Evolutionary conservation across 1,284 basidiomycete genomes (phyloP), one percentile per base, ranked within the genome.

Genomic region (Irpex rosettiformis): DNA sequence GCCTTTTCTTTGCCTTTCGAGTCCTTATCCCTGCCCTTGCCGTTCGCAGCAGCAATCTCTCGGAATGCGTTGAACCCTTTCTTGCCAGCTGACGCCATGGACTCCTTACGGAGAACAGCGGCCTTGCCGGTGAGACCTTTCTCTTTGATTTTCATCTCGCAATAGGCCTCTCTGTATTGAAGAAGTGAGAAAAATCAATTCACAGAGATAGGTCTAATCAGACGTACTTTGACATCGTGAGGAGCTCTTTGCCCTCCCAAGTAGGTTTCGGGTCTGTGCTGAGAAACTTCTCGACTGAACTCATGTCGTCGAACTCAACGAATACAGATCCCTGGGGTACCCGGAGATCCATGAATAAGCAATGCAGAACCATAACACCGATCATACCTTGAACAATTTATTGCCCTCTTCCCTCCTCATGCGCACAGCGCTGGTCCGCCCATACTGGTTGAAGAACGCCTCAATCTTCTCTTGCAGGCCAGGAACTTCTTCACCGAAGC

Each of bases 81-180:
- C 29, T 78, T 76, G 52, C 75, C 74, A 11, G 79, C 74, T 54
- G 75, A 74, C 10, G 79, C 74, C 53, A 83, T 78, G 33, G 75
- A 72, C 37, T 86, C 81, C 61, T 81, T 81, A 62, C 82, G 80
- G 63, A 79, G 72, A 49, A 76, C 75, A 24, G 84, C 86, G 27
- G 79, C 83, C 70, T 84, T 88, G 59, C 85, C 89, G 42, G 77
- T 87, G 42, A 92, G 77, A 7, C 94, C 94, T 75, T 98, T 97
- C 77, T 98, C 96, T 75, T 93, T 91, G 75, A 96, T 93, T 78
- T 98, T 99, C 94, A 96, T 96, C 65, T 93, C 86, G 69, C 94
- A 94, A 74, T 98, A 99, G 5, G 80, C 93, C 63, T 90, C 88
- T 71, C 91, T 93, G 65, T n/a, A 13, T 25, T 27, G 21, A 51